Base-by-base conservation (phyloP, 2,329 filamentous ascomycete species). In the Zalaria sp. region DNA sequence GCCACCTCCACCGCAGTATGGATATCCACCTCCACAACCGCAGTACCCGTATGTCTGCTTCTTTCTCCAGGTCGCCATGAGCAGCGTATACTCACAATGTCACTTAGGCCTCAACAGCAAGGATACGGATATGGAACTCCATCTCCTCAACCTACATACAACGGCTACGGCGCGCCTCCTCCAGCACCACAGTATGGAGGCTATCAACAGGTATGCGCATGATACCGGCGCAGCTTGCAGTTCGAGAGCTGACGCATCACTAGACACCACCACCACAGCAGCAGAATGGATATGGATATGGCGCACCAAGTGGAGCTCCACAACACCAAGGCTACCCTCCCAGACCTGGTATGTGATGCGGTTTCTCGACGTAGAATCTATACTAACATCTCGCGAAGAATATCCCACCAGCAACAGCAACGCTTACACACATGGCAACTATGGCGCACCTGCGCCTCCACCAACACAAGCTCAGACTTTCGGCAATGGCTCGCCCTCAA, bases 401-500 rank as follows among this genome's bases (percentile, higher is more conserved):
- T 28, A 43, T 7, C 64, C 62, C 9, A 61, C 63, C 6, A 55
- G 55, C 45, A 68, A 67, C 54, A 65, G 69, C 41, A 74, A 75
- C 55, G 64, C 68, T 49, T 76, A 71, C 61, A 62, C 61, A 46
- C 72, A 75, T 49, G 75, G 72, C 47, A 75, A 75, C 50, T 68
- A 68, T 40, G 59, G 60, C 50, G 73, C 47, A 7, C 47, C 49
- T 34, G 56, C 59, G 25, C 59, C 57, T 34, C 59, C 59, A 4
- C 51, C 53, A 25, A 39, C 47, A 35, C 48, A 53, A 31, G 48
- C 48, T 42, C 83, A 88, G 58, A 68, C 73, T 47, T 91, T 91
- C 55, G 84, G 87, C 43, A 71, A 79, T 46, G 87, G 86, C 43
- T 87, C 88, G 9, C 87, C 87, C 11, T 71, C 77, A 48, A 73